Evolutionary conservation across 2,329 filamentous ascomycete species (phyloP).

Genomic region (Aureobasidium leucospermi): DNA sequence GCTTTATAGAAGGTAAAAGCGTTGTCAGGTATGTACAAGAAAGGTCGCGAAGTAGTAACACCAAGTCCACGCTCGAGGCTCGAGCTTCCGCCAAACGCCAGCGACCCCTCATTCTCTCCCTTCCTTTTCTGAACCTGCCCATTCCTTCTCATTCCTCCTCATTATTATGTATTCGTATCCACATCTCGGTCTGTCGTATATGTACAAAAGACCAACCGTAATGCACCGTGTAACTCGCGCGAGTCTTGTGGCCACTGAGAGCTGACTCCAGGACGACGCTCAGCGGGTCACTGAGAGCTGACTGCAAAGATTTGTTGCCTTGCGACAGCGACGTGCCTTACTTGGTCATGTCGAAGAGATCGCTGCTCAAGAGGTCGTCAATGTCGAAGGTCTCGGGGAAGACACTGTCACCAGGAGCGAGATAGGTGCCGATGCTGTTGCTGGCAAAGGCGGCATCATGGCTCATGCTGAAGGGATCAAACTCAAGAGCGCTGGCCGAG

Average conservation of each 20-base stretch:
- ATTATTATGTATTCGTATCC: not conserved
- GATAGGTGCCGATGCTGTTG: conserved; percentile 9
- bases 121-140: not conserved
- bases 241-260: not conserved
- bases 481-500: conserved; percentile 17
- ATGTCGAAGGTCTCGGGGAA: conserved; percentile 15
- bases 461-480: conserved; percentile 17
- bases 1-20: not conserved
- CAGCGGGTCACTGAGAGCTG: not conserved
- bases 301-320: not conserved
- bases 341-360: conserved; percentile 11
- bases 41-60: conserved; percentile 1
- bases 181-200: not conserved
- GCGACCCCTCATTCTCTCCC: conserved; percentile 6
- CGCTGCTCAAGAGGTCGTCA: conserved; percentile 12
- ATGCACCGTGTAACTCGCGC: not conserved
- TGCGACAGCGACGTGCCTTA: not conserved
- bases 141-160: conserved; percentile 6
- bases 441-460: conserved; percentile 9
- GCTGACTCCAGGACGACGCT: not conserved
- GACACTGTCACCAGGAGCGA: conserved; percentile 12
- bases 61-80: not conserved
- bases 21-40: not conserved
- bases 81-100: conserved; percentile 9
- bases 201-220: not conserved